Conservation (phyloP, 2,329 filamentous ascomycete genomes). For the Penicillium sp. region DNA sequence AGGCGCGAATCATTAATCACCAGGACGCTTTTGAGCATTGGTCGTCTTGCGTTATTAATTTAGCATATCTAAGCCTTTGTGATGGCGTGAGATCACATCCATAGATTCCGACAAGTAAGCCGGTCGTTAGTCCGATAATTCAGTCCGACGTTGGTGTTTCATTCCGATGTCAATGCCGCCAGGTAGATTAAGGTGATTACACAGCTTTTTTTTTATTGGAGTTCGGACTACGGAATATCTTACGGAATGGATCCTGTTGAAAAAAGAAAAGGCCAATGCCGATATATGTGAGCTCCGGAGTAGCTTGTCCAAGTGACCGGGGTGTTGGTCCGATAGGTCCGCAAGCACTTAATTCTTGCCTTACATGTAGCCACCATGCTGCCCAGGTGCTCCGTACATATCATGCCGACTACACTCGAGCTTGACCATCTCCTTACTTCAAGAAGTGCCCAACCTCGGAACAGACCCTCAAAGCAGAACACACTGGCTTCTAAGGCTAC, state of each 20-base stretch:
- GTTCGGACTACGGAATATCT: too few relatives aligned
- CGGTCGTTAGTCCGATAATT: background rate
- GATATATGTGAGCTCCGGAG: background rate
- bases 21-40: background rate
- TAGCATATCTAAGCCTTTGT: background rate
- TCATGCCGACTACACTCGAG: too few relatives aligned
- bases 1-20: background rate
- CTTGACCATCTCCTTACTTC: too few relatives aligned
- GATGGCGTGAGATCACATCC: background rate
- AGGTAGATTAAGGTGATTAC: too few relatives aligned
- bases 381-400: too few relatives aligned
- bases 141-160: background rate
- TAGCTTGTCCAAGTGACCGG: background rate
- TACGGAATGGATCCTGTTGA: background rate
- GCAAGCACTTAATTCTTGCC: too few relatives aligned
- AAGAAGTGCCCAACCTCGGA: too few relatives aligned
- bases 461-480: too few relatives aligned
- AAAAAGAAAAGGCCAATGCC: background rate
- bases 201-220: too few relatives aligned
- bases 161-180: background rate
- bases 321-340: background rate
- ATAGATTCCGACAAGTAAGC: background rate
- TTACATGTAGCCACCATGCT: background rate
- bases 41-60: background rate
- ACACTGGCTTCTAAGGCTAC: too few relatives aligned